Percentiles rank a stretch among this genome's conserved stretches.
Conservation (phyloP, 148 eudicot genomes). For the Rhododendron henanense region DNA sequence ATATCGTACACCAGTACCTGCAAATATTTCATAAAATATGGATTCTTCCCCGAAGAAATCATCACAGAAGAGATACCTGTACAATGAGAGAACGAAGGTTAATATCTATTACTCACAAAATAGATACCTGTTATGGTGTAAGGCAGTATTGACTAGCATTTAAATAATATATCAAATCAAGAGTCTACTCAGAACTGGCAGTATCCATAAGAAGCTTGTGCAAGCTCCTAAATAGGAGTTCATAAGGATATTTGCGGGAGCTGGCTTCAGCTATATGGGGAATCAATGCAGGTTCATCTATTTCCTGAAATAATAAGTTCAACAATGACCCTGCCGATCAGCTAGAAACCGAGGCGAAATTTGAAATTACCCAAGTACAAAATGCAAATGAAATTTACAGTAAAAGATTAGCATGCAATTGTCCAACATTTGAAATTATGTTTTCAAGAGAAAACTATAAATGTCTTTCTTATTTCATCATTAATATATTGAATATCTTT, state of each 20-base stretch:
- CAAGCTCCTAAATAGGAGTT: constrained; percentile 95
- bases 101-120: neutral
- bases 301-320: constrained; percentile 54
- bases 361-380: too few relatives aligned
- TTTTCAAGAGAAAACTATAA: too few relatives aligned
- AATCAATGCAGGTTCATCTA: constrained; percentile 92
- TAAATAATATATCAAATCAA: neutral
- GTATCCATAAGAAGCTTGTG: constrained; percentile 97
- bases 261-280: constrained; percentile 99
- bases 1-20: constrained; percentile 48
- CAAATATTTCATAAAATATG: constrained; percentile 84
- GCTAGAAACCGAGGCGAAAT: too few relatives aligned
- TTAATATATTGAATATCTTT: too few relatives aligned
- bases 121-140: neutral
- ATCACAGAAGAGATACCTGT: constrained; percentile 90
- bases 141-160: constrained; percentile 3
- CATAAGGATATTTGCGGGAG: constrained; percentile 90
- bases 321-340: neutral
- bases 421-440: too few relatives aligned
- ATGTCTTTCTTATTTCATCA: too few relatives aligned
- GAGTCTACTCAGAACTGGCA: constrained; percentile 85
- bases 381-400: too few relatives aligned
- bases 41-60: constrained; percentile 95
- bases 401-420: too few relatives aligned
- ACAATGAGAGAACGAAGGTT: constrained; percentile 6